Evolutionary conservation across 352 stramenopile genomes (phyloP), one percentile per base, ranked within the genome.

Genomic region (Elongisporangium anandrum): DNA sequence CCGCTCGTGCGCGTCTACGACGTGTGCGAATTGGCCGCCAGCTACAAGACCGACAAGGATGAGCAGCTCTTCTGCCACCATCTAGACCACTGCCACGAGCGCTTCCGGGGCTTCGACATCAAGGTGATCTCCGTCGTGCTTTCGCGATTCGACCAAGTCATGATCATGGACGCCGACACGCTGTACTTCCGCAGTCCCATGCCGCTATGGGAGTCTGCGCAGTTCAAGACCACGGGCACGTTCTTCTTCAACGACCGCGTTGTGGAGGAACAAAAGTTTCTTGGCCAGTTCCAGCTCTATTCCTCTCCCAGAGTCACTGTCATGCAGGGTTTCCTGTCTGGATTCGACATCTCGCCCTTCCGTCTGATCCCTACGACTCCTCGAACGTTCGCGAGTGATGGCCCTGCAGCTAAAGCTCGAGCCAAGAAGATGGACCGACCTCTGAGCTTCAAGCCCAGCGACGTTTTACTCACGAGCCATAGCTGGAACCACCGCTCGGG

Each of bases 221-320:
- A 68, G 19, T 82, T 65, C 38, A 22, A 52, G 20, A 56, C 54
- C 20, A 73, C 69, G 29, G 77, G 77, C 41, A 81, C 74, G 34
- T 59, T 84, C 9, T 84, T 87, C 59, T 84, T 87, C 60, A 66
- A 81, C 51, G 76, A 86, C 61, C 63, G 74, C 22, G 72, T 80
- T 45, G 69, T 63, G 41, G 65, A 76, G 53, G 67, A 69, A 4
- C 68, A 63, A 55, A 63, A 57, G 52, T 76, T 69, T 57, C 57
- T 79, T 45, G 66, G 66, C n/a, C n/a, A n/a, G n/a, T n/a, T n/a
- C n/a, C n/a, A n/a, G n/a, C n/a, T 4, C 57, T 57, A 8, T 68
- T 64, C 60, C 12, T 52, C 64, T 22, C 50, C 62, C 3, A 59
- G 68, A 49, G 55, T 73, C 16, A 77, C 68, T 4, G 50, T 66